phyloP scores from a whole-genome alignment of 257 asterid genomes.

The Solanum clarkiae region DNA sequence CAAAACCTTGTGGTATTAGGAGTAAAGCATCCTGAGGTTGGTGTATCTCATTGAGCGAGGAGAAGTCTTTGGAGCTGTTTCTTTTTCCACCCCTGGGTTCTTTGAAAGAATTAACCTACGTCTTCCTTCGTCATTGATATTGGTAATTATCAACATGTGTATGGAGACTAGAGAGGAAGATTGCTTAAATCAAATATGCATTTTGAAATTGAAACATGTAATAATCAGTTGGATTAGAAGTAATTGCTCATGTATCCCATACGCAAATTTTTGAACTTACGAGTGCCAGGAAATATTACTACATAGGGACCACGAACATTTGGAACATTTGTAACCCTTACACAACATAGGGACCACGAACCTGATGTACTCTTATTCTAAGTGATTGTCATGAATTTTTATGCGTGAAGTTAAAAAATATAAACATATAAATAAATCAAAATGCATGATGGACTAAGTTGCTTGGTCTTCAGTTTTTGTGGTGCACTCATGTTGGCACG shows the following conservation, averaged over 20 bases:
- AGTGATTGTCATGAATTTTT: too few relatives aligned
- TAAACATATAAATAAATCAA: too few relatives aligned
- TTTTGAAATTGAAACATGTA: background rate
- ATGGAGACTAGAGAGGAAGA: background rate
- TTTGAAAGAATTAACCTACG: background rate
- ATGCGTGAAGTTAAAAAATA: too few relatives aligned
- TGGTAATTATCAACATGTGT: background rate
- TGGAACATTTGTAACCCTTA: background rate
- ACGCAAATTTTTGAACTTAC: background rate
- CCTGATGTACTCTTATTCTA: background rate
- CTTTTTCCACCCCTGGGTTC: background rate
- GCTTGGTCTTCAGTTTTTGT: too few relatives aligned
- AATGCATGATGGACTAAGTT: too few relatives aligned
- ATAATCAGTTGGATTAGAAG: background rate
- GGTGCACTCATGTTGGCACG: too few relatives aligned
- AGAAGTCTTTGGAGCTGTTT: too few relatives aligned
- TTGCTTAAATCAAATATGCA: background rate
- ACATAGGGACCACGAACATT: background rate
- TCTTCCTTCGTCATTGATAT: background rate
- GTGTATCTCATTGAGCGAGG: too few relatives aligned
- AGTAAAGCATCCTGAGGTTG: too few relatives aligned
- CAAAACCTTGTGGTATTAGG: too few relatives aligned
- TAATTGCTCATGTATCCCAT: background rate
- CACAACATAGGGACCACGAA: background rate
- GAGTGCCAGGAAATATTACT: background rate